These are phyloP conservation scores for Russula sp. DNA, from an alignment of 768 basidiomycete genomes.

Conservation along the genomic window DNA sequence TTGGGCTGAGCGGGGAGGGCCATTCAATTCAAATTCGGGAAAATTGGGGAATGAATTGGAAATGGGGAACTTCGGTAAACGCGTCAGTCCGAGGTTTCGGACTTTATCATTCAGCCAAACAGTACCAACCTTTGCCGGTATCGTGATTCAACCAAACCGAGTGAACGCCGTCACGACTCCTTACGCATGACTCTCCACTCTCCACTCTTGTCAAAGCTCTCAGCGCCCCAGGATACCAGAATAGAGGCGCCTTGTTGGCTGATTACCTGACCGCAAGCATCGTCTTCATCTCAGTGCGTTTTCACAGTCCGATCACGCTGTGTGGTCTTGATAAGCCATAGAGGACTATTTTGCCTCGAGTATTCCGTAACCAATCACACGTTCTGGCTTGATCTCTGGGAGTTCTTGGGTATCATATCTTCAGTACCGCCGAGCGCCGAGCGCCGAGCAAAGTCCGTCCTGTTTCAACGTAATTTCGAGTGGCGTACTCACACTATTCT, in stretches of 20 bases:
- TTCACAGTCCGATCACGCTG: background rate
- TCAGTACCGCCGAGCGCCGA: constrained; percentile 48
- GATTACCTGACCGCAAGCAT: constrained; percentile 53
- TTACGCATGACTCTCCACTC: constrained; percentile 6
- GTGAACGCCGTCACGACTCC: too few relatives aligned
- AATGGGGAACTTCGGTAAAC: too few relatives aligned
- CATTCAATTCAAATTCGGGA: too few relatives aligned
- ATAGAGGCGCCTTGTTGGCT: constrained; percentile 49
- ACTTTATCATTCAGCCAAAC: background rate
- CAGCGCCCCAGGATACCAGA: constrained; percentile 37
- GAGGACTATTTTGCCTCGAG: constrained; percentile 57
- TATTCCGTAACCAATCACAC: constrained; percentile 61
- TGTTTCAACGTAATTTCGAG: background rate
- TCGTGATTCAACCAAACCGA: background rate
- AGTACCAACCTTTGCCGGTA: background rate
- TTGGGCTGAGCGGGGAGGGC: too few relatives aligned
- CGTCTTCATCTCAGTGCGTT: constrained; percentile 46
- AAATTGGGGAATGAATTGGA: too few relatives aligned
- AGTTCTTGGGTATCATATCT: constrained; percentile 55
- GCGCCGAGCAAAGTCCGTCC: constrained; percentile 34
- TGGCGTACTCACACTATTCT: background rate
- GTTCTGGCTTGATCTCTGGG: constrained; percentile 72
- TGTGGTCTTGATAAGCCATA: constrained; percentile 26
- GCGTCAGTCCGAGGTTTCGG: too few relatives aligned
- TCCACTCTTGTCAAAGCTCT: constrained; percentile 47